A percentile compares a stretch with the other conserved stretches of the same genome.
phyloP scores from a whole-genome alignment of 768 basidiomycete genomes.

The Kwoniella dendrophila region DNA sequence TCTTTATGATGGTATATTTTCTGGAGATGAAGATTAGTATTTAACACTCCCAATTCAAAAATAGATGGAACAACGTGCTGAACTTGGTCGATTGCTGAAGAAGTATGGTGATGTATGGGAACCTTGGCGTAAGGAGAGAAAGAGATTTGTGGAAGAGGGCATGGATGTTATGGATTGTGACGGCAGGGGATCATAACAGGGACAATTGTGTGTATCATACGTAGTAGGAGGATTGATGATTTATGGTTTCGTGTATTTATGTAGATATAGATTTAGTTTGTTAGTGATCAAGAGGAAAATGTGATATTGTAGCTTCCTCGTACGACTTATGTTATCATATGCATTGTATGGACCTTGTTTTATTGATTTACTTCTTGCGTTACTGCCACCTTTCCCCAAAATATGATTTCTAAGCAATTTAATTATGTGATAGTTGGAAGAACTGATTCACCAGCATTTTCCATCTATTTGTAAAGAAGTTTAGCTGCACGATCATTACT shows the following conservation, averaged over 20 bases:
- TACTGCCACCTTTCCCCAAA: not conserved
- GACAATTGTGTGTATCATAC: not conserved
- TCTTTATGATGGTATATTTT: not conserved
- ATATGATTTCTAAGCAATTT: not conserved
- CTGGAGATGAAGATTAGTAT: not conserved
- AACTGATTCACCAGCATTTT: slow-evolving; percentile 42
- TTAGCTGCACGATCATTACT: slow-evolving; percentile 1
- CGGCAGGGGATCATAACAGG: slow-evolving; percentile 32
- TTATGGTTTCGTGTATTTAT: not conserved
- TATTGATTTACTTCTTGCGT: not conserved
- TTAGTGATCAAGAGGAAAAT: not conserved
- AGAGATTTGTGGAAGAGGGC: slow-evolving; percentile 47
- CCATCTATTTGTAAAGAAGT: slow-evolving; percentile 19
- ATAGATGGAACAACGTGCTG: slow-evolving; percentile 80
- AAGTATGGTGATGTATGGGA: slow-evolving; percentile 88
- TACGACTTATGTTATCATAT: not conserved
- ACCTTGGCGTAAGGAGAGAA: slow-evolving; percentile 78
- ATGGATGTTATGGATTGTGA: slow-evolving; percentile 43
- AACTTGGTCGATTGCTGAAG: slow-evolving; percentile 69
- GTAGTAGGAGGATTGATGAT: too few relatives aligned
- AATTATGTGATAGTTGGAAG: slow-evolving; percentile 43
- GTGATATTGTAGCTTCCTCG: not conserved
- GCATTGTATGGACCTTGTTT: not conserved
- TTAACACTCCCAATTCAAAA: not conserved
- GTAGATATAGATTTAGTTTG: not conserved